phyloP scores from a whole-genome alignment of 148 eudicot genomes.

The Cornus suecica region DNA sequence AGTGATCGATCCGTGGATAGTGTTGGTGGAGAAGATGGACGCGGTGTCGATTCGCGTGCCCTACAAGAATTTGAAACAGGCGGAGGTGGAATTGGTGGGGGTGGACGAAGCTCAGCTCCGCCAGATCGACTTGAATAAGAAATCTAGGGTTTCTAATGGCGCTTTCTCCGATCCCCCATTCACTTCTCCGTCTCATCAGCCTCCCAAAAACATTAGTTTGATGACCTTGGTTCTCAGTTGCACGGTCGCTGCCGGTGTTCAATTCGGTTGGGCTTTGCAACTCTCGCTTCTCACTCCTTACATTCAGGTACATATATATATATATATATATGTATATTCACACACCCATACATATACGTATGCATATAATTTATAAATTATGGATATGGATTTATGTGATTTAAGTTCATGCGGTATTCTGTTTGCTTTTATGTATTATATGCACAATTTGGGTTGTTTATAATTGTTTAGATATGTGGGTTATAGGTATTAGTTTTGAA shows the following conservation, averaged over 20 bases:
- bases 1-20: neutral
- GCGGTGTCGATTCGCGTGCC: conserved; percentile 37
- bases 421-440: neutral
- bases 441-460: neutral
- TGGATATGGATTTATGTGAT: neutral
- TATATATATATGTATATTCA: neutral
- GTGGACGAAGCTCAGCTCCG: conserved; percentile 2
- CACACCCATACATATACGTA: neutral
- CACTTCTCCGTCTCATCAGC: neutral
- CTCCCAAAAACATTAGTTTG: conserved; percentile 36
- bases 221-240: conserved; percentile 59
- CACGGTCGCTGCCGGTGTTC: conserved; percentile 80
- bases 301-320: conserved; percentile 44
- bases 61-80: conserved; percentile 26
- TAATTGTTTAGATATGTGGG: neutral
- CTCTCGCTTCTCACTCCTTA: conserved; percentile 85
- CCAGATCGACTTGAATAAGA: neutral
- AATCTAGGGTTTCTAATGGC: conserved; percentile 30
- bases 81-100: conserved; percentile 23
- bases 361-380: neutral
- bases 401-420: neutral
- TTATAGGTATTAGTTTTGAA: neutral
- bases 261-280: conserved; percentile 91
- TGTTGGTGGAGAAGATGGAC: conserved; percentile 18
- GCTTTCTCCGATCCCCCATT: neutral